Conservation (phyloP, 495 filamentous ascomycete species). For the Daldinia grandis region DNA sequence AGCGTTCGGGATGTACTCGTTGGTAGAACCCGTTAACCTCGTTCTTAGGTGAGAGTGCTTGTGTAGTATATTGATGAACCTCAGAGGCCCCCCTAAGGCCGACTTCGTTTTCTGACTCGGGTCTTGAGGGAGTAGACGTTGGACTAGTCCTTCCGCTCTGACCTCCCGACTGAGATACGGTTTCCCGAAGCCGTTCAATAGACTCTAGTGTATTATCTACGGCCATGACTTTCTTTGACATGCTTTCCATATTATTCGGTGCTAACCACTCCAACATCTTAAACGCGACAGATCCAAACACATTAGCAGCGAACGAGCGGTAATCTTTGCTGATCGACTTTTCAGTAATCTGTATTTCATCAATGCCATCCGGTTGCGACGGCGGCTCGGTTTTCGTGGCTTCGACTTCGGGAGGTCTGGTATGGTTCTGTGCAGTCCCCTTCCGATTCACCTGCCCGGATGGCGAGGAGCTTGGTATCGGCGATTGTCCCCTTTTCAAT, state of each 20-base stretch:
- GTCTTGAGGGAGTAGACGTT: slow-evolving; percentile 16
- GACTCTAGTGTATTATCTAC: slow-evolving; percentile 11
- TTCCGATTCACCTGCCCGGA: slow-evolving; percentile 21
- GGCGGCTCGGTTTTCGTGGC: slow-evolving; percentile 8
- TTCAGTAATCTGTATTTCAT: slow-evolving; percentile 47
- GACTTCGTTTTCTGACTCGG: slow-evolving; percentile 9
- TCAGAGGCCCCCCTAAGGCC: not conserved
- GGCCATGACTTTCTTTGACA: slow-evolving; percentile 46
- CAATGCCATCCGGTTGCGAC: slow-evolving; percentile 7
- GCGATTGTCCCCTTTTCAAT: slow-evolving; percentile 13
- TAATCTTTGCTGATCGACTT: slow-evolving; percentile 73
- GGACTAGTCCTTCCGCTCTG: slow-evolving; percentile 8
- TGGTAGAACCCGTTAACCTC: slow-evolving; percentile 20
- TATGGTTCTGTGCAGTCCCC: slow-evolving; percentile 28
- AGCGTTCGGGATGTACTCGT: slow-evolving; percentile 24
- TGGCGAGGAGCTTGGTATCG: not conserved
- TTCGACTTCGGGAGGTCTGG: slow-evolving; percentile 28
- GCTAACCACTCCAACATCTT: slow-evolving; percentile 84
- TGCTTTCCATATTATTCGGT: slow-evolving; percentile 57
- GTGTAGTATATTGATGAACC: slow-evolving; percentile 5
- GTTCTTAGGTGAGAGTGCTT: slow-evolving; percentile 7
- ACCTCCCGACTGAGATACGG: slow-evolving; percentile 10
- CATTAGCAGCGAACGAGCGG: slow-evolving; percentile 82
- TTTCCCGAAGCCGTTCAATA: slow-evolving; percentile 9
- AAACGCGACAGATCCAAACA: slow-evolving; percentile 79